Conservation (phyloP, 148 eudicot genomes). For the Polygonum aviculare region DNA sequence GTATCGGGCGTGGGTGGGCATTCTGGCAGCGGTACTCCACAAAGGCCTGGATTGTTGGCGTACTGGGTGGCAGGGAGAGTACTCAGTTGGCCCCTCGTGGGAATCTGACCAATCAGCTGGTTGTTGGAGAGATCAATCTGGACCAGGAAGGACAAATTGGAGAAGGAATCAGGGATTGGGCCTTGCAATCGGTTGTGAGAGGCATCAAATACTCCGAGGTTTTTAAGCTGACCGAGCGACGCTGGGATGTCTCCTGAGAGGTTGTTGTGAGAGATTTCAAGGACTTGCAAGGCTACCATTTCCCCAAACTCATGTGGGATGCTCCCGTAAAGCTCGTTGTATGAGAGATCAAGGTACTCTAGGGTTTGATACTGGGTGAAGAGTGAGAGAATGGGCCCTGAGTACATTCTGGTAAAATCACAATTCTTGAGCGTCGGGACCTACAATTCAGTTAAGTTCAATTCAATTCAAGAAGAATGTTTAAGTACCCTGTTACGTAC, state of each 20-base stretch:
- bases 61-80: constrained; percentile 89
- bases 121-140: constrained; percentile 88
- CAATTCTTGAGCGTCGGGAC: constrained; percentile 74
- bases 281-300: constrained; percentile 88
- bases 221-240: constrained; percentile 77
- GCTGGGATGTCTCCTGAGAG: constrained; percentile 79
- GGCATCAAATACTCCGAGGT: constrained; percentile 87
- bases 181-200: constrained; percentile 89
- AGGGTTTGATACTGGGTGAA: constrained; percentile 86
- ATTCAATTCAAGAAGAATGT: no score
- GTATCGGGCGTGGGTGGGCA: constrained; percentile 26
- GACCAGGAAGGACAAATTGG: constrained; percentile 80
- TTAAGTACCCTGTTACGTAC: no score
- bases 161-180: constrained; percentile 79
- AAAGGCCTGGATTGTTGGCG: constrained; percentile 80
- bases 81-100: constrained; percentile 81
- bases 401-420: constrained; percentile 77
- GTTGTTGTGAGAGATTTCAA: constrained; percentile 74
- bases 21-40: constrained; percentile 83
- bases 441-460: background rate
- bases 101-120: constrained; percentile 78
- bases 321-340: constrained; percentile 72
- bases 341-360: constrained; percentile 92
- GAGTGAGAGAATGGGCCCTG: constrained; percentile 74
- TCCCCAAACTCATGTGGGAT: constrained; percentile 90